Conservation (phyloP, 1,139 yeast species). For the Hyphopichia pseudoburtonii region DNA sequence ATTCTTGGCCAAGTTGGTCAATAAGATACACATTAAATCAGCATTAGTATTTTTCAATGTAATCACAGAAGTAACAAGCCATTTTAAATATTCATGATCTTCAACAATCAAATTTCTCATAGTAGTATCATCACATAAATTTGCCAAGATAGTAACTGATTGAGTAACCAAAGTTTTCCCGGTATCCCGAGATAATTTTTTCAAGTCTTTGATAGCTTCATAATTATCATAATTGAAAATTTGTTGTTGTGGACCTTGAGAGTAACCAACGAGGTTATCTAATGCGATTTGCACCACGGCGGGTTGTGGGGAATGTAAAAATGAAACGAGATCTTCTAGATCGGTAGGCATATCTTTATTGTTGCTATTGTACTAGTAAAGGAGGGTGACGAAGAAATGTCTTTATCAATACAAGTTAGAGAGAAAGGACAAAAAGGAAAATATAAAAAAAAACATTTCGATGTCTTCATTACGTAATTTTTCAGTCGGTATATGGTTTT, state of each 20-base stretch:
- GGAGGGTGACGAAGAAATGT: neutral
- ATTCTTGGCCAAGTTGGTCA: slow-evolving; percentile 82
- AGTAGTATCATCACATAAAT: slow-evolving; percentile 71
- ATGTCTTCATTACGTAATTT: neutral
- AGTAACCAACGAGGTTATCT: slow-evolving; percentile 79
- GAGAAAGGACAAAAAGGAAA: too few species aligned
- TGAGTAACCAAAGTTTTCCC: slow-evolving; percentile 61
- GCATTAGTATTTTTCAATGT: slow-evolving; percentile 64
- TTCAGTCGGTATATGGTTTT: neutral
- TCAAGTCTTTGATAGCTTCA: slow-evolving; percentile 74
- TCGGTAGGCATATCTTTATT: slow-evolving; percentile 64
- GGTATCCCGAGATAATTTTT: slow-evolving; percentile 49
- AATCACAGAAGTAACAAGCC: slow-evolving; percentile 52
- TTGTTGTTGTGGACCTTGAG: slow-evolving; percentile 64
- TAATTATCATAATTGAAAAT: slow-evolving; percentile 72
- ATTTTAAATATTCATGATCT: slow-evolving; percentile 60
- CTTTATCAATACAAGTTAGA: neutral
- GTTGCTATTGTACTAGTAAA: too few species aligned
- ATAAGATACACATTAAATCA: slow-evolving; percentile 79
- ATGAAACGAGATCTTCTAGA: slow-evolving; percentile 70
- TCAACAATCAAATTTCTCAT: slow-evolving; percentile 64
- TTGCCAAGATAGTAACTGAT: slow-evolving; percentile 77
- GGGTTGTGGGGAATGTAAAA: slow-evolving; percentile 80
- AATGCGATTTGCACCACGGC: slow-evolving; percentile 84
- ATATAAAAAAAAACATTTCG: neutral